Conservation (phyloP, 106 monocot species). For the Dendrobium nobile region DNA sequence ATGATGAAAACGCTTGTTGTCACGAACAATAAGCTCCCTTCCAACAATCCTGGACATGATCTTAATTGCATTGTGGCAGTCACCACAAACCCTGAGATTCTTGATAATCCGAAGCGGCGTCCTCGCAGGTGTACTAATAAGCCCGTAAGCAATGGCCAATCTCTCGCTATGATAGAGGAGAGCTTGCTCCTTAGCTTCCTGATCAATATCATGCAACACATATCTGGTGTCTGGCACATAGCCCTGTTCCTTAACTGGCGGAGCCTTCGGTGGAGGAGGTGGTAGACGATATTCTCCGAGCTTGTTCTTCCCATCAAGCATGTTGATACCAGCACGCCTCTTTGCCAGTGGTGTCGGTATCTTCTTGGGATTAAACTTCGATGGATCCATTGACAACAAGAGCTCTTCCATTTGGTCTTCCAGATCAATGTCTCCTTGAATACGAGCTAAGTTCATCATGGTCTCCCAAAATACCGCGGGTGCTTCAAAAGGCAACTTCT, state of each 20-base stretch:
- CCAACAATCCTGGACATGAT: slow-evolving; percentile 97
- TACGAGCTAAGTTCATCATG: slow-evolving; percentile 57
- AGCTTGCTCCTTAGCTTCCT: slow-evolving; percentile 96
- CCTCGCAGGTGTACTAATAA: slow-evolving; percentile 91
- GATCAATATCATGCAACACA: slow-evolving; percentile 94
- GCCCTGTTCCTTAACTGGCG: slow-evolving; percentile 62
- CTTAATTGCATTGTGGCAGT: slow-evolving; percentile 95
- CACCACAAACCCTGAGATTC: slow-evolving; percentile 80
- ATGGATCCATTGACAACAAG: slow-evolving; percentile 46
- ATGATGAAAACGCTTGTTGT: slow-evolving; percentile 88
- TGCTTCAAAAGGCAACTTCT: slow-evolving; percentile 59
- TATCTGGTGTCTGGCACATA: slow-evolving; percentile 95
- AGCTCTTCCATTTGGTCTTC: slow-evolving; percentile 66
- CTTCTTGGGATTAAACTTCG: slow-evolving; percentile 36
- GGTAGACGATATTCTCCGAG: slow-evolving; percentile 57
- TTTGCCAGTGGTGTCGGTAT: slow-evolving; percentile 51
- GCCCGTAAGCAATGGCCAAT: slow-evolving; percentile 86
- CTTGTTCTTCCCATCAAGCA: slow-evolving; percentile 86
- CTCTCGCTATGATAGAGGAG: slow-evolving; percentile 91
- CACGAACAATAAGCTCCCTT: slow-evolving; percentile 83
- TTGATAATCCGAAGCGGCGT: slow-evolving; percentile 86
- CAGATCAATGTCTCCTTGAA: slow-evolving; percentile 78
- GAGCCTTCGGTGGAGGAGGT: slow-evolving; percentile 43
- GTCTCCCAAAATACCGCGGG: slow-evolving; percentile 56
- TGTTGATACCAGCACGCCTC: slow-evolving; percentile 53